These are phyloP conservation scores for Entophlyctis luteolus DNA, from an alignment of 192 early-diverging fungal genomes.

Conservation along the genomic window DNA sequence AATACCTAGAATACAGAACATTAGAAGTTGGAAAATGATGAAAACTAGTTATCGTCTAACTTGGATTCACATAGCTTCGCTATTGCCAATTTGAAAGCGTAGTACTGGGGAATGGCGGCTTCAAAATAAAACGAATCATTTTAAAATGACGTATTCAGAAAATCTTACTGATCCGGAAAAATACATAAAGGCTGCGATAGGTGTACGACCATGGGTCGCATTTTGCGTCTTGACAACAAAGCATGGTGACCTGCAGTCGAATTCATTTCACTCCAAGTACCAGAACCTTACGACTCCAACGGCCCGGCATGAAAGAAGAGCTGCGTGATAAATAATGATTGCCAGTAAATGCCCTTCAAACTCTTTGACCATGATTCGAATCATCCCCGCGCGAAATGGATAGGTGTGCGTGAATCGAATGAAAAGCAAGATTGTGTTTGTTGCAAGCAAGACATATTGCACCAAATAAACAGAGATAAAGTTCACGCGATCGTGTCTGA, in stretches of 20 bases:
- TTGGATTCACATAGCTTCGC: constrained; percentile 45
- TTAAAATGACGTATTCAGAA: not conserved
- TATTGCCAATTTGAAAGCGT: constrained; percentile 28
- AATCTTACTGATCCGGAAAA: constrained; percentile 36
- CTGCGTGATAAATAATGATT: constrained; percentile 19
- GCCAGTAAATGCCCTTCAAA: constrained; percentile 34
- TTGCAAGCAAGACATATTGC: constrained; percentile 34
- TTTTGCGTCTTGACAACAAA: constrained; percentile 20
- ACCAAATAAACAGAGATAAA: constrained; percentile 40
- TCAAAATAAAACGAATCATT: not conserved
- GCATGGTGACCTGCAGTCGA: constrained; percentile 12
- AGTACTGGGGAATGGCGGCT: constrained; percentile 41
- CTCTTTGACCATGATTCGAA: constrained; percentile 41
- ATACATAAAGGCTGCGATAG: constrained; percentile 31
- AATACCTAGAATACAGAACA: constrained; percentile 25
- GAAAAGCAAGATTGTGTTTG: constrained; percentile 42
- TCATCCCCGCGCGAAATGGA: constrained; percentile 46
- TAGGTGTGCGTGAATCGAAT: constrained; percentile 44
- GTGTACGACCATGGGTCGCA: constrained; percentile 37
- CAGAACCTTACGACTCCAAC: constrained; percentile 33
- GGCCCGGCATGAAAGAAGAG: constrained; percentile 29
- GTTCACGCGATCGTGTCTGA: constrained; percentile 29
- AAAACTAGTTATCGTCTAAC: constrained; percentile 16
- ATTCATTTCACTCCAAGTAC: not conserved
- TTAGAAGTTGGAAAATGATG: not conserved